Base-by-base conservation (phyloP, 2,329 filamentous ascomycete genomes). In the Epichloe sp. region DNA sequence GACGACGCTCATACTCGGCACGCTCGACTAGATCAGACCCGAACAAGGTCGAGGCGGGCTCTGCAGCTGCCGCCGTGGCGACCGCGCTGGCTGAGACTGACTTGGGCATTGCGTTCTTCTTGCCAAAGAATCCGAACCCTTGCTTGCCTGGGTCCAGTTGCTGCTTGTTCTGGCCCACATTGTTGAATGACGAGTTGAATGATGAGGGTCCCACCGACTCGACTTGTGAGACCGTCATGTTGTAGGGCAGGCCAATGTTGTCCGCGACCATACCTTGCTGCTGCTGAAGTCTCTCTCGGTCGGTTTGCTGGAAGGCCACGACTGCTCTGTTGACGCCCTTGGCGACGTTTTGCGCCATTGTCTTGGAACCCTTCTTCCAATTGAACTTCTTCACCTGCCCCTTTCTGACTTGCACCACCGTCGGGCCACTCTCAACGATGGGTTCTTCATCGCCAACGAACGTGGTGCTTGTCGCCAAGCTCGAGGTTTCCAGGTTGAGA, bases 311-410 rank as follows among this genome's bases (percentile, higher is more conserved):
- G 74, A 78, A 82, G 50, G 84, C 85, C 47, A 83, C 85, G 53
- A 96, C 94, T 5, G 90, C 90, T 50, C 89, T 87, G 68, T 95
- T 95, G 66, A 97, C 82, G 49, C 90, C 89, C 72, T 96, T 96
- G 54, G 86, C 86, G 48, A 97, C 86, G 62, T 90, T 91, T 68
- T 96, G 95, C 31, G 90, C 90, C 60, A 97, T 84, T 51, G 87
- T 90, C 69, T 95, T 91, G 40, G 88, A 88, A 40, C 89, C 89
- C 73, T 94, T 95, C 77, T 96, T 95, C 90, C 93, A 97, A 71
- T 95, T 95, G 71, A 96, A 96, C 67, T 96, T 97, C 72, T 89
- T 95, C 50, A 85, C 82, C 64, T 95, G 89, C 34, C 86, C 89
- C 71, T 96, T 97, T 60, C 89, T 83, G 55, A 97, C 94, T 60